These are phyloP conservation scores for Ambrosia hybrid DNA, from an alignment of 140 eudicot genomes.

Conservation along the genomic window DNA sequence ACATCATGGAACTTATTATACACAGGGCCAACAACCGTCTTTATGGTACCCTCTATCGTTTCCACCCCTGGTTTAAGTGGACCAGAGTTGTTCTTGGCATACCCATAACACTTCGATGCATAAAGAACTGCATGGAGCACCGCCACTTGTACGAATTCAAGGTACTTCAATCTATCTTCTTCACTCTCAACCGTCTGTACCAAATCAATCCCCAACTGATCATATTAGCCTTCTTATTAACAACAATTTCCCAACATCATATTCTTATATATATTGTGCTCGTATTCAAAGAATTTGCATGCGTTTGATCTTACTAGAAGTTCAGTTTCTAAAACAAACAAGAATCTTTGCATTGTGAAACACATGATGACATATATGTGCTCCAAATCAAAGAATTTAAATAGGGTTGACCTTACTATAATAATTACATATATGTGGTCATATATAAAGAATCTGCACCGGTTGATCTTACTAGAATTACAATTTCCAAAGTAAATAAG, in stretches of 20 bases:
- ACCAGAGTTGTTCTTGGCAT: conserved; percentile 85
- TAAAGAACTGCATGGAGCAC: conserved; percentile 42
- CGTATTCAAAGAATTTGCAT: not conserved
- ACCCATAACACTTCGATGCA: conserved; percentile 50
- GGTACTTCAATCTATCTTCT: conserved; percentile 63
- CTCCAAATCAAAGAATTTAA: not conserved
- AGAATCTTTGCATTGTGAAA: too few relatives aligned
- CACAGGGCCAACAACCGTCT: conserved; percentile 70
- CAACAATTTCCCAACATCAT: not conserved
- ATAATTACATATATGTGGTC: too few relatives aligned
- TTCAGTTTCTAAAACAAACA: too few relatives aligned
- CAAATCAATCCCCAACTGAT: not conserved
- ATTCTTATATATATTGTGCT: not conserved
- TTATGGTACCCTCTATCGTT: conserved; percentile 71
- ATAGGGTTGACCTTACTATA: too few relatives aligned
- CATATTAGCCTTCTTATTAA: not conserved
- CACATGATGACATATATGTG: too few relatives aligned
- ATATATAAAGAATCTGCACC: not conserved
- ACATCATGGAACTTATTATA: conserved; percentile 59
- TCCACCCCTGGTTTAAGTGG: conserved; percentile 74
- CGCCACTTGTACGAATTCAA: conserved; percentile 66
- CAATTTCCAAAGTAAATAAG: not conserved
- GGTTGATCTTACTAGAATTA: not conserved
- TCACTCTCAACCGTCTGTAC: conserved; percentile 23
- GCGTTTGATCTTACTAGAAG: too few relatives aligned